Base-by-base conservation (phyloP, 345 rosid genomes). In the Eucalyptus erythrocorys region DNA sequence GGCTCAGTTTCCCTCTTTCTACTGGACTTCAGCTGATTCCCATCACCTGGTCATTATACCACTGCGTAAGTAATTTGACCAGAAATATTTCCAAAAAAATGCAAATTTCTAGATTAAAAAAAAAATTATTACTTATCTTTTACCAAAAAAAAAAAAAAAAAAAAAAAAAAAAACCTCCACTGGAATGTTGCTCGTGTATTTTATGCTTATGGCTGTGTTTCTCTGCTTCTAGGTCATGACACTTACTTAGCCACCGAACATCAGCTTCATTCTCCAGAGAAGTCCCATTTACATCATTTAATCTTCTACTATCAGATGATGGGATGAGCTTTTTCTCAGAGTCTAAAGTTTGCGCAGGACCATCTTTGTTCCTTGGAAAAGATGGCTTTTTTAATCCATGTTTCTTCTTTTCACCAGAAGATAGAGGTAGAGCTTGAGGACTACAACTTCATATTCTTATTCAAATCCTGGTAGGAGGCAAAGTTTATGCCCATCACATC, bases 1-100 rank as follows among this genome's bases (percentile, higher is more conserved):
- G 90, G 92, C 93, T 95, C 97, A 45, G 89, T 86, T 48, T 88
- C 92, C 91, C 93, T 94, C 91, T 94, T 95, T 86, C 91, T 92
- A 88, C 93, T 95, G 93, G 90, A 85, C 94, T 95, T 96, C 90
- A 92, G 90, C 90, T 88, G 91, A 93, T 89, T 93, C 16, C 90
- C 76, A 89, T 93, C 93, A 93, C 96, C 97, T 96, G 92, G 89
- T 82, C 64, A 89, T 47, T 48, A 51, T 34, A 85, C 55, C 4
- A 84, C 32, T 87, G 24, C 82, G n/a, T 88, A 49, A 43, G 68
- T 45, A 47, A 57, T 10, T 42, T 50, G 47, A 40, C 57, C 10
- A 81, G 40, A 47, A 57, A 59, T 45, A 49, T 80, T 48, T 30
- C 55, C 6, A 11, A 48, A 40, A 47, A 80, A 68, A 88, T 57